Conservation (phyloP, 257 asterid species). For the Solanum etuberosum region DNA sequence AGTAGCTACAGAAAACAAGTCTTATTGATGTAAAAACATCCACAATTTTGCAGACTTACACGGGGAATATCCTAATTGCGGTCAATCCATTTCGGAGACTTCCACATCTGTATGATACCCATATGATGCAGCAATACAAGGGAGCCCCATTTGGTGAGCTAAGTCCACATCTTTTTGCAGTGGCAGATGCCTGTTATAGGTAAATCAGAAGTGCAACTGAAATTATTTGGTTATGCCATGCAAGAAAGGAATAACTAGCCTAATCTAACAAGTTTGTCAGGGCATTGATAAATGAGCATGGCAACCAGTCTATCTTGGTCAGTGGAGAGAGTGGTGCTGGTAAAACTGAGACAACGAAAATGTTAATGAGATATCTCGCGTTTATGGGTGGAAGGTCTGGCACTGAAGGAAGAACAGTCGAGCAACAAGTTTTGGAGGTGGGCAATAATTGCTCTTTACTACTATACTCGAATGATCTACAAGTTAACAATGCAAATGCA, state of each 20-base stretch:
- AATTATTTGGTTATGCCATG: not conserved
- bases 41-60: slow-evolving; percentile 67
- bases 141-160: slow-evolving; percentile 95
- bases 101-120: slow-evolving; percentile 84
- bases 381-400: slow-evolving; percentile 95
- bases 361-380: slow-evolving; percentile 95
- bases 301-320: slow-evolving; percentile 91
- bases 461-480: not conserved
- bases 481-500: not conserved
- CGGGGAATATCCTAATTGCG: slow-evolving; percentile 90
- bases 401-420: slow-evolving; percentile 88
- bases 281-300: slow-evolving; percentile 75
- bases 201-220: slow-evolving; percentile 5
- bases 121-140: slow-evolving; percentile 93
- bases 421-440: slow-evolving; percentile 96
- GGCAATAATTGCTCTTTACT: slow-evolving; percentile 6
- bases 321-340: slow-evolving; percentile 99
- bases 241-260: not conserved
- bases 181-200: slow-evolving; percentile 94
- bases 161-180: slow-evolving; percentile 94
- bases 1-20: slow-evolving; percentile 5
- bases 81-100: slow-evolving; percentile 87
- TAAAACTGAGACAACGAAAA: slow-evolving; percentile 90
- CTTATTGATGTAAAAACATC: not conserved
- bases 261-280: slow-evolving; percentile 23